phyloP scores from a whole-genome alignment of 352 stramenopile species.

The Bremia lactucae region DNA sequence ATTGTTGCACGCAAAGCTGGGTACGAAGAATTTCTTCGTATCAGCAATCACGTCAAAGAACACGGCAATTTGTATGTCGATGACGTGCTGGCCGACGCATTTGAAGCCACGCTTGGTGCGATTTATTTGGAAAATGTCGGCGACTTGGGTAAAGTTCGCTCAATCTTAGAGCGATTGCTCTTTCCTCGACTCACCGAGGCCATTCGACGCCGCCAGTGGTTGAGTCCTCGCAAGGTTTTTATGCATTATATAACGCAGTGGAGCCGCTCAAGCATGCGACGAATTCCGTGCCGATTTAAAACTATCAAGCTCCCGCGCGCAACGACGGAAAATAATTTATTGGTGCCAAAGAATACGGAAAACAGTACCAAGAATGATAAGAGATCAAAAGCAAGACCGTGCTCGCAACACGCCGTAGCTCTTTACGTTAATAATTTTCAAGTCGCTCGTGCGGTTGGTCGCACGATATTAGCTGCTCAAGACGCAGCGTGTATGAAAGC shows the following conservation, averaged over 20 bases:
- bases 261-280: constrained; percentile 19
- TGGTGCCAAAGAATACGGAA: constrained; percentile 13
- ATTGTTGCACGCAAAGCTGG: constrained; percentile 42
- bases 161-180: constrained; percentile 48
- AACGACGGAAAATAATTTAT: constrained; percentile 4
- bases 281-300: constrained; percentile 45
- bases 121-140: constrained; percentile 64
- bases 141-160: constrained; percentile 43
- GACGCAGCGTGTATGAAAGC: constrained; percentile 57
- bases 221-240: constrained; percentile 68
- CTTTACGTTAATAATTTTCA: constrained; percentile 59
- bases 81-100: constrained; percentile 72
- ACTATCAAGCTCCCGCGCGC: constrained; percentile 19
- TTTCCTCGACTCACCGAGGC: constrained; percentile 64
- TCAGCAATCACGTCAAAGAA: constrained; percentile 52
- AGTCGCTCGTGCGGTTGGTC: constrained; percentile 45
- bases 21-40: constrained; percentile 63
- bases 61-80: constrained; percentile 55
- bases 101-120: constrained; percentile 65
- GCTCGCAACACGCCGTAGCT: constrained; percentile 39
- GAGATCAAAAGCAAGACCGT: constrained; percentile 7
- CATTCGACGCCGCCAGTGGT: constrained; percentile 72
- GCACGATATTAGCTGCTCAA: constrained; percentile 59
- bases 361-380: constrained; percentile 18
- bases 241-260: constrained; percentile 51